Evolutionary conservation across 1,139 yeast species (phyloP), one percentile per base, ranked within the genome.

Genomic region (Sugiyamaella novakii): DNA sequence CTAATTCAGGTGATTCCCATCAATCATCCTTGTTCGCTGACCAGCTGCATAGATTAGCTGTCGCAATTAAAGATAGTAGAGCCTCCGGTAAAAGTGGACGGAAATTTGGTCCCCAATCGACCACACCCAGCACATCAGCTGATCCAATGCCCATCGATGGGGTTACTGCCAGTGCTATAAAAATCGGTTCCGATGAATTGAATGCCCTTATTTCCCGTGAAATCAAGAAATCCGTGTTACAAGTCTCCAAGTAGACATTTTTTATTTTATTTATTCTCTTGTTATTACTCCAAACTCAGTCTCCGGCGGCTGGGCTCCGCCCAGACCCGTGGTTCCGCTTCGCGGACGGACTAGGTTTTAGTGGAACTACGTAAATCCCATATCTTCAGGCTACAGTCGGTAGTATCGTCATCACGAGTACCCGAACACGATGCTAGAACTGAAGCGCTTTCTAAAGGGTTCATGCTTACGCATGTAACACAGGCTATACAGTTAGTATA

Each of bases 171-270:
- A 64, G 62, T 34, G 56, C 64, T 5, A 49, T 55, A 21, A 62
- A 60, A 46, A 56, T 66, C 28, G 65, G 65, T 5, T 57, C 61
- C 7, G 69, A 67, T 34, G 69, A 66, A 49, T 54, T 66, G 18
- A 67, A 64, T 39, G 70, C 69, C 1, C 52, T 67, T 34, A 52
- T 66, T 35, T 56, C 65, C 19, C 56, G 63, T 24, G 60, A 62
- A 36, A 52, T 65, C 15, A 58, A 62, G 40, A 57, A 54, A 25
- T 52, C 58, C 41, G 17, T 50, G 38, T 15, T 38, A 17, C 39
- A 46, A 12, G 12, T 27, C 11, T 27, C 46, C 14, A 34, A 42
- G 33, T 42, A 31, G 39, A 18, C 30, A 30, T n/a, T 28, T 10
- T n/a, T 11, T 10, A 5, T 28, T 17, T 12, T 36, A 36, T 12